Evolutionary conservation across 768 basidiomycete species (phyloP), one percentile per base, ranked within the genome.

Genomic region (Naganishia kalamii): DNA sequence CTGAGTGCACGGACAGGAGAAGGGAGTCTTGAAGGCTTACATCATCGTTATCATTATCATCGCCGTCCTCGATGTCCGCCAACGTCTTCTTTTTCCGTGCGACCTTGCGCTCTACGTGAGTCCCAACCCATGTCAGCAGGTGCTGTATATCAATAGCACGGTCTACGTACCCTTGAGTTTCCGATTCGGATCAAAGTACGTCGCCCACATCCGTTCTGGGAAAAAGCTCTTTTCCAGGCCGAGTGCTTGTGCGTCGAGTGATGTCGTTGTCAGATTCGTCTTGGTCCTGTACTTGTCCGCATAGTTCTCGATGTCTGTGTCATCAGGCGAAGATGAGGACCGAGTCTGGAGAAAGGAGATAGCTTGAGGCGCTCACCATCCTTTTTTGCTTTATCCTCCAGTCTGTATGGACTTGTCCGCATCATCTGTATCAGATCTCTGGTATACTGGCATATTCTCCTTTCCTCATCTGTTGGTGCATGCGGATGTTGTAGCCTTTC

Each of bases 201-300:
- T 64, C 51, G 50, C 44, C 63, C 63, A 64, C 25, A 64, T 43
- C n/a, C 44, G 40, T 46, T 52, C 52, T 13, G 63, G 63, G 63
- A 64, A 64, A 43, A 64, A 64, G 17, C 52, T 48, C 41, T 64
- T 64, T 27, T 54, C 51, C 27, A 64, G 41, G 40, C 63, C 63
- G 12, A 64, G 33, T 21, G 41, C 13, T 33, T 54, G 19, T 23
- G 63, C 63, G 21, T 64, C 44, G 6, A 64, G 63, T 33, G 50
- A 52, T 21, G 52, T 51, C 1, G 51, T 52, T 13, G 50, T 64
- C 25, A 64, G 41, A n/a, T 51, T 52, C n/a, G 30, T 52, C 43
- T 57, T 54, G 54, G 41, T 51, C 15, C 52, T 37, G 43, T 64
- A 64, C 44, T 64, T 64, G 63, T 64, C 63, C 27, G 63, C 33